Conservation (phyloP, 306 rosid species). For the Quercus bicolor region DNA sequence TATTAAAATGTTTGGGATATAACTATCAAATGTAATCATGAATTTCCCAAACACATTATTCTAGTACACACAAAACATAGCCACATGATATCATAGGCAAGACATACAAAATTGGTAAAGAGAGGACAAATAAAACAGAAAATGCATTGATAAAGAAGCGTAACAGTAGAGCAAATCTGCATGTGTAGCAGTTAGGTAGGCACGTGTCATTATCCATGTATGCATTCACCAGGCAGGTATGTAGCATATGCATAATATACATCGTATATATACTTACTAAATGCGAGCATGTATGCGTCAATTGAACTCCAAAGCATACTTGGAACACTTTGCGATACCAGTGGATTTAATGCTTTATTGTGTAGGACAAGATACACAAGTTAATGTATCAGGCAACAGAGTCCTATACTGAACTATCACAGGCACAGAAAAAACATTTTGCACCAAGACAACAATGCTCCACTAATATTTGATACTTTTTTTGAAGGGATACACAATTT, state of each 20-base stretch:
- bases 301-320: not conserved
- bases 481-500: not conserved
- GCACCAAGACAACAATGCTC: not conserved
- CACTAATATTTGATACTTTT: conserved; percentile 1
- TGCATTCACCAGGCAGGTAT: not conserved
- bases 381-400: not conserved
- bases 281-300: not conserved
- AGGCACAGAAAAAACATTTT: not conserved
- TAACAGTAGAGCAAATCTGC: not conserved
- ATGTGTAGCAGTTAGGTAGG: not conserved
- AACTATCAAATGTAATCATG: not conserved
- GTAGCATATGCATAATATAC: not conserved
- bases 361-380: not conserved
- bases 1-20: not conserved
- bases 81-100: not conserved
- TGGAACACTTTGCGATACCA: not conserved
- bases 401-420: not conserved
- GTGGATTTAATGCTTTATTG: not conserved
- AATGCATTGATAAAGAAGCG: not conserved
- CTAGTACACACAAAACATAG: not conserved
- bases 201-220: not conserved
- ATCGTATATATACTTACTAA: not conserved
- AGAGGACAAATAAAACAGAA: not conserved
- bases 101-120: not conserved
- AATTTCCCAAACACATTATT: not conserved